These are phyloP conservation scores for Sporodiniella umbellata DNA, from an alignment of 371 early-diverging fungal species.

Conservation along the genomic window DNA sequence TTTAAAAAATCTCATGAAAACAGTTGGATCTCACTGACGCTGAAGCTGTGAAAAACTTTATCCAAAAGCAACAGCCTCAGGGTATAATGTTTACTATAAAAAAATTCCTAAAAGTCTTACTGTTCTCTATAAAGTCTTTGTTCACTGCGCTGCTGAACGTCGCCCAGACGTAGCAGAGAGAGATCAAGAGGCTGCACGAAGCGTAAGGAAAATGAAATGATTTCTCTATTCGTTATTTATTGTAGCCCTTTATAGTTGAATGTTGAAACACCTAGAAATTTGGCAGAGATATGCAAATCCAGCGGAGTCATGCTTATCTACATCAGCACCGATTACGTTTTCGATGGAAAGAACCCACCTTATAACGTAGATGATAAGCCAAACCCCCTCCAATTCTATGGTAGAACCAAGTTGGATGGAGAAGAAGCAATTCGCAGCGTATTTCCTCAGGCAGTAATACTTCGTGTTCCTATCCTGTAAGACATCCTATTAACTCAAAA, in stretches of 20 bases:
- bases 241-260: constrained; percentile 50
- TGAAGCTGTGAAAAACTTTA: constrained; percentile 47
- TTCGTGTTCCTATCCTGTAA: constrained; percentile 80
- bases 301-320: constrained; percentile 63
- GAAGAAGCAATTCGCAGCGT: constrained; percentile 62
- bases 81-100: constrained; percentile 27
- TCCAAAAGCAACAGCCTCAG: constrained; percentile 57
- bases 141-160: constrained; percentile 87
- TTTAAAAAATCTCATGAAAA: background rate
- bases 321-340: constrained; percentile 92
- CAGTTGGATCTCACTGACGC: constrained; percentile 70
- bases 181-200: constrained; percentile 53
- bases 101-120: background rate
- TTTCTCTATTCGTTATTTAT: background rate
- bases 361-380: constrained; percentile 68
- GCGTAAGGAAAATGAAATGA: constrained; percentile 27
- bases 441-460: constrained; percentile 58
- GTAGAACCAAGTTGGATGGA: constrained; percentile 70
- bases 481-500: background rate
- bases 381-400: constrained; percentile 83
- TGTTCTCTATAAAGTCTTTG: constrained; percentile 39
- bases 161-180: constrained; percentile 81
- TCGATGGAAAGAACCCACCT: constrained; percentile 81
- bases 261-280: constrained; percentile 54
- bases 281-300: constrained; percentile 54